Base-by-base conservation (phyloP, 1,284 basidiomycete species). In the Pyrrhoderma lamaoense region DNA sequence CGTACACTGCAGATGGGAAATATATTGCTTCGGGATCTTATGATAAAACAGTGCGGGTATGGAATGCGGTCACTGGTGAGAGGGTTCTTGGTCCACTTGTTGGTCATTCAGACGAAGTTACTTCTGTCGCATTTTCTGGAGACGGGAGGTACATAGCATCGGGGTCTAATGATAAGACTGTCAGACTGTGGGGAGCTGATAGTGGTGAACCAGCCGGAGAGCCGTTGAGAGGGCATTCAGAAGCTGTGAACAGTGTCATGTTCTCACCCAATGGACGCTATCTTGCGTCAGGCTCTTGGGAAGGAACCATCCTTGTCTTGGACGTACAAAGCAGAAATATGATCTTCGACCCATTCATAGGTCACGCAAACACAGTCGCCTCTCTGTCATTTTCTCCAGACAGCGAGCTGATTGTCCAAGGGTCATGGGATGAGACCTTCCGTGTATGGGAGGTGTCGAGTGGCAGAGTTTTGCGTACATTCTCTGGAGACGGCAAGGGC, bases 111-210 rank as follows among this genome's bases (percentile, higher is more conserved):
- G n/a, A n/a, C n/a, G n/a, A n/a, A n/a, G n/a, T n/a, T n/a, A n/a
- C n/a, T n/a, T n/a, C n/a, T n/a, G n/a, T n/a, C n/a, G n/a, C n/a
- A n/a, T n/a, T n/a, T n/a, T n/a, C n/a, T n/a, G n/a, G n/a, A n/a
- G n/a, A n/a, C n/a, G n/a, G n/a, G n/a, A n/a, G n/a, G n/a, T n/a
- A n/a, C n/a, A n/a, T n/a, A n/a, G n/a, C n/a, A n/a, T n/a, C n/a
- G n/a, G n/a, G n/a, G n/a, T n/a, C n/a, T n/a, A n/a, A n/a, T n/a
- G n/a, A n/a, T n/a, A n/a, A n/a, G n/a, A n/a, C n/a, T n/a, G 23
- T 52, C 11, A 16, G 45, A 27, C 40, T 52, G 3, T 52, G 51
- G 51, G 49, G 47, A 49, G 42, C 16, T 16, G 27, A 40, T 8
- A 40, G n/a, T 23, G 47, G 51, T 14, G 2, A 1, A 16, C 16